Evolutionary conservation across 2,329 filamentous ascomycete genomes (phyloP), one percentile per base, ranked within the genome.

Genomic region (Fusarium sp.): DNA sequence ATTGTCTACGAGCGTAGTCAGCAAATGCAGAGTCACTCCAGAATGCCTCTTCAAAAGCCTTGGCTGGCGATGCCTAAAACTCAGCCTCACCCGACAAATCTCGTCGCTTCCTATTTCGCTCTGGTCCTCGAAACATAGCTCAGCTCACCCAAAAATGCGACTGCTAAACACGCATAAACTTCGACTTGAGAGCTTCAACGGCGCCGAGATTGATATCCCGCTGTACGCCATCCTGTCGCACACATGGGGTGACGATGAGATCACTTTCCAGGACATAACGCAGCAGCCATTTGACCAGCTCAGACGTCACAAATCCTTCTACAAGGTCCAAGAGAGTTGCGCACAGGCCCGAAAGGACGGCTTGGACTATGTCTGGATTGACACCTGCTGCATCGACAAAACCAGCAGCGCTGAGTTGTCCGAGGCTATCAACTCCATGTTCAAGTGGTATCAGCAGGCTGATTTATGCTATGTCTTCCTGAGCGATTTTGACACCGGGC

Each of bases 191-290:
- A 63, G 61, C 18, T 77, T 77, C 42, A 58, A 69, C 7, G 66
- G 69, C 9, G 52, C 34, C 31, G 62, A 69, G 18, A 46, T 18
- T 0, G 55, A 70, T 6, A 59, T 65, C 8, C 74, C 74, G 9
- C 56, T 53, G 0, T 81, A 80, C 46, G 78, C 74, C 2, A 81
- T 81, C 22, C 70, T 81, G 1, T 81, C 78, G 10, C 79, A 81
- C 40, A 79, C 76, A 1, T 81, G 79, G 78, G 74, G 60, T 2
- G 50, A 66, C 3, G 69, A 73, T 4, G 78, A 81, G 54, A 72
- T 79, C 5, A 67, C 58, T 3, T 76, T 78, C 20, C 68, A 77
- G n/a, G 74, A 79, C 20, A 28, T 75, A 15, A 61, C 66, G 13
- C 46, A 53, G 10, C 33, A 38, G 5, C 15, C 48, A 4, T 15